Base-by-base conservation (phyloP, 1,284 basidiomycete genomes). In the Irpex sp. region DNA sequence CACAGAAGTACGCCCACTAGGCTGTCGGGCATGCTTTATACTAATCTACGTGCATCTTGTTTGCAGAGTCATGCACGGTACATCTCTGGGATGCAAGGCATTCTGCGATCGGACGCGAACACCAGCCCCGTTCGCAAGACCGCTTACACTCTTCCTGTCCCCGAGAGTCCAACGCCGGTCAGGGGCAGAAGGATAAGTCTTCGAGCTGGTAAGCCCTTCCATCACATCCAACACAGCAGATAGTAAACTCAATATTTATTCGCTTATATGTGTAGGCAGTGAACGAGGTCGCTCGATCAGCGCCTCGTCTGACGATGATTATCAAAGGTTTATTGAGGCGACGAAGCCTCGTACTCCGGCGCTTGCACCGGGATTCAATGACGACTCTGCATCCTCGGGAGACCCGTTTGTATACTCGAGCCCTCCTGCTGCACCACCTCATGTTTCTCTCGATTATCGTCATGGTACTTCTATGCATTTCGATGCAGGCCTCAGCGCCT, bases 131-230 rank as follows among this genome's bases (percentile, higher is more conserved):
- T 57, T 13, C 52, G 58, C 31, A 34, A 17, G 40, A 31, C 48
- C n/a, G 15, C 40, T 11, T 21, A 31, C n/a, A 44, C 21, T 40
- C 49, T 59, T 6, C 52, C 48, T 8, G 19, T 38, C 5, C 62
- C 61, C 55, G 62, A 64, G 17, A 59, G 60, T n/a, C 63, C 63
- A 48, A 64, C 58, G 2, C 63, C 63, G 15, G 57, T 57, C 31
- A 31, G 49, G 38, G 60, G 57, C 21, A 31, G 44, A 48, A 51
- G 34, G 11, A 31, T 34, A 9, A 40, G 62, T 58, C 48, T 59
- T 60, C 61, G 49, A 4, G 21, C 34, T 55, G 49, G 60, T 57
- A 44, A 44, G 40, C 40, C 11, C 40, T 44, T 11, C 40, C 15
- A 6, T 26, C 26, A 26, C 26, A 26, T 26, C 26, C 3, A 26